Evolutionary conservation across 441 rosid species (phyloP).

Genomic region (Corymbia calophylla): DNA sequence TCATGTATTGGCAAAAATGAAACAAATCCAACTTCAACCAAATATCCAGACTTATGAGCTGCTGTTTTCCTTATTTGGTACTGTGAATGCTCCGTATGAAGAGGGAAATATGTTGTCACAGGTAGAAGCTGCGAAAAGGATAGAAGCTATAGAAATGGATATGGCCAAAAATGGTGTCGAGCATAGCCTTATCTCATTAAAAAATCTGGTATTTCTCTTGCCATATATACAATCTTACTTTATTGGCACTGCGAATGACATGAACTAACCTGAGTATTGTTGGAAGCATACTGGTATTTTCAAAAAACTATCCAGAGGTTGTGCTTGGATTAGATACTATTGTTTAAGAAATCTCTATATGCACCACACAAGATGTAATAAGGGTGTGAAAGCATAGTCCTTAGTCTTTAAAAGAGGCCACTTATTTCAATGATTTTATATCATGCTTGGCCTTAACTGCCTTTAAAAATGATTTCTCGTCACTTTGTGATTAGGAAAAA

Average conservation of each 20-base stretch:
- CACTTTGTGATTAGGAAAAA: neutral
- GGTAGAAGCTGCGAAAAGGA: slow-evolving; percentile 54
- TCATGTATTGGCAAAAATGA: slow-evolving; percentile 67
- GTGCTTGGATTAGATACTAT: neutral
- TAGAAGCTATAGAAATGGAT: slow-evolving; percentile 65
- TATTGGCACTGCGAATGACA: neutral
- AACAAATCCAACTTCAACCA: slow-evolving; percentile 42
- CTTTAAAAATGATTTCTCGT: neutral
- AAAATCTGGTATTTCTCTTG: slow-evolving; percentile 44
- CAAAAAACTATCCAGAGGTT: neutral
- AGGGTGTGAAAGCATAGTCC: neutral
- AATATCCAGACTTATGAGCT: slow-evolving; percentile 62
- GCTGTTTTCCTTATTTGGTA: slow-evolving; percentile 72
- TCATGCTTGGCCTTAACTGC: neutral
- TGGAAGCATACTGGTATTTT: neutral
- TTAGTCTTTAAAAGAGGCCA: neutral
- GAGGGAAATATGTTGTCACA: slow-evolving; percentile 49
- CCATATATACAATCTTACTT: neutral
- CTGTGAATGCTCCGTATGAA: slow-evolving; percentile 72
- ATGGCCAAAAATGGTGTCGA: slow-evolving; percentile 63
- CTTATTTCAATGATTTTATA: neutral
- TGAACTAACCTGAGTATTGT: neutral
- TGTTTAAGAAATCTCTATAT: neutral
- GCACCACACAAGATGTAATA: neutral
- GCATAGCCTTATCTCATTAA: slow-evolving; percentile 56